These are phyloP conservation scores for Amanita molliuscula DNA, from an alignment of 768 basidiomycete genomes.

Conservation along the genomic window DNA sequence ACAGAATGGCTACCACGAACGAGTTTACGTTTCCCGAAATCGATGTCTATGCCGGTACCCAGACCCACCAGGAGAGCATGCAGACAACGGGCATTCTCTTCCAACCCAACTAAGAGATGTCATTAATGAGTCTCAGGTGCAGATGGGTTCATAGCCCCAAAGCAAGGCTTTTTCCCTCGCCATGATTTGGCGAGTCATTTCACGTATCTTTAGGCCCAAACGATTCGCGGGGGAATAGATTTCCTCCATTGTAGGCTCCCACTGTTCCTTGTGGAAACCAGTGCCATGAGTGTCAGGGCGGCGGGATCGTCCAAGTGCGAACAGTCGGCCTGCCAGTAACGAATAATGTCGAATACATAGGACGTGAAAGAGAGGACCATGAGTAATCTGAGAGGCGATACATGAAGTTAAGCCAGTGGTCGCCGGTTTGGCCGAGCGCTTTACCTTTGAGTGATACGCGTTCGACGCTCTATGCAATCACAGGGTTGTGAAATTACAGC, in stretches of 20 bases:
- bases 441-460: too few species aligned
- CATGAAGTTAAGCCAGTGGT: too few species aligned
- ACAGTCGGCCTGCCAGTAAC: slow-evolving; percentile 30
- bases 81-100: slow-evolving; percentile 38
- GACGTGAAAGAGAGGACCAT: slow-evolving; percentile 12
- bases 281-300: slow-evolving; percentile 43
- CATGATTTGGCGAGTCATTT: slow-evolving; percentile 47
- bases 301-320: slow-evolving; percentile 21
- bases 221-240: slow-evolving; percentile 16
- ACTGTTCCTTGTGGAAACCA: slow-evolving; percentile 48
- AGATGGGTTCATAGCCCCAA: slow-evolving; percentile 26
- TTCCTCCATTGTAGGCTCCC: slow-evolving; percentile 45
- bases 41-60: slow-evolving; percentile 37
- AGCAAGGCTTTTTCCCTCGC: slow-evolving; percentile 34
- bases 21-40: slow-evolving; percentile 35
- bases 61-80: slow-evolving; percentile 38
- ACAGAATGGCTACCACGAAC: slow-evolving; percentile 35
- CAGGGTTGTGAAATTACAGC: neutral
- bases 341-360: slow-evolving; percentile 43
- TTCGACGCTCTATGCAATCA: too few species aligned
- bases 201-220: slow-evolving; percentile 28
- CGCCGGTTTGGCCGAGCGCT: too few species aligned
- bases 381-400: neutral
- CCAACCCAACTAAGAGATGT: slow-evolving; percentile 33
- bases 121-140: neutral